A percentile compares a stretch with the other conserved stretches of the same genome.
These are phyloP conservation scores for Rhododendron molle DNA, from an alignment of 148 eudicot species.

Conservation along the genomic window DNA sequence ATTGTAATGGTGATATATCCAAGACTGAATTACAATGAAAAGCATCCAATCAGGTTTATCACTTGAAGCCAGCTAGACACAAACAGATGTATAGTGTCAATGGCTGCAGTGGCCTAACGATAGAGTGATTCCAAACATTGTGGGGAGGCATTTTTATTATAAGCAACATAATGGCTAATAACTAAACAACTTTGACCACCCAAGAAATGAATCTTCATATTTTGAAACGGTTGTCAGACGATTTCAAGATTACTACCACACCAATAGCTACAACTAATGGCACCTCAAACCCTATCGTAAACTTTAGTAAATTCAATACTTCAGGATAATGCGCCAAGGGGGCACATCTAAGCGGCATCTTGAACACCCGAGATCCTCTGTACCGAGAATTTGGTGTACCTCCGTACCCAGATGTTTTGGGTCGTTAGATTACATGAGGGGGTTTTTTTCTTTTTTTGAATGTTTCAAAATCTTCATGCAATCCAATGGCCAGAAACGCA, in stretches of 20 bases:
- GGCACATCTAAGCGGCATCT: not conserved
- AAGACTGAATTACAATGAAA: not conserved
- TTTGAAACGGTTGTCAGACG: not conserved
- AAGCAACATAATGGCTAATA: not conserved
- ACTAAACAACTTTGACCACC: not conserved
- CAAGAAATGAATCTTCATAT: not conserved
- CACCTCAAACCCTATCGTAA: not conserved
- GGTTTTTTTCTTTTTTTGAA: too few relatives aligned
- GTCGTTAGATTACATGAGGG: not conserved
- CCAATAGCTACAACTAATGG: not conserved
- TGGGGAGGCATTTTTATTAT: not conserved
- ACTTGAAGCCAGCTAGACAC: not conserved
- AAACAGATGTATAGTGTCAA: not conserved
- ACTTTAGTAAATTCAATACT: not conserved
- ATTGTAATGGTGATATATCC: not conserved
- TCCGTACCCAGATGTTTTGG: not conserved
- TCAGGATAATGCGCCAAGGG: not conserved
- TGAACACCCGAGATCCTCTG: not conserved
- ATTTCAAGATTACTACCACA: not conserved
- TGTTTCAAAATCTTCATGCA: not conserved
- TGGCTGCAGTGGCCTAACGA: not conserved
- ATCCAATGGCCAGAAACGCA: not conserved
- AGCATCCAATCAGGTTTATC: not conserved
- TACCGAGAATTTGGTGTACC: not conserved
- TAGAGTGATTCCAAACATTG: not conserved